Evolutionary conservation across 2,329 filamentous ascomycete genomes (phyloP), one percentile per base, ranked within the genome.

Genomic region (Elsinoe ampelina): DNA sequence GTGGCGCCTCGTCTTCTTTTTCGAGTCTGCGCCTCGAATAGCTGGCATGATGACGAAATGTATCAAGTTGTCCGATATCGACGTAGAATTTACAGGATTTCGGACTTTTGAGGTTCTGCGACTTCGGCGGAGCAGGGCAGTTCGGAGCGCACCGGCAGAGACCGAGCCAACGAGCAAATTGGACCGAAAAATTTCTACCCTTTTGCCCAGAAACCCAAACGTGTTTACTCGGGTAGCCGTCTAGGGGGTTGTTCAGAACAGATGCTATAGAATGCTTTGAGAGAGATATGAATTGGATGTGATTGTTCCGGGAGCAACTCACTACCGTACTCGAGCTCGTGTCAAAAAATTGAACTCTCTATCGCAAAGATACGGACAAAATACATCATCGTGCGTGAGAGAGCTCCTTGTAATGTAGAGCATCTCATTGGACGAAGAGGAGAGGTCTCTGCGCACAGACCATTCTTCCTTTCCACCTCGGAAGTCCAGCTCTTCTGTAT

Each of bases 21-120:
- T 76, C 36, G 72, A 76, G 58, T 77, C 68, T 56, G 71, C 65
- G 62, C 75, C 75, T 57, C 75, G 70, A 60, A 77, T 77, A 59
- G 75, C 75, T 59, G 75, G 75, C 75, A 78, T 78, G 59, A 58
- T 68, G 66, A 39, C 34, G 10, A 34, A 39, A 2, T 52, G 35
- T 19, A 22, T 52, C 34, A 54, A 36, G 8, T 11, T 36, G 39
- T 19, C 54, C 54, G 54, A 56, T 56, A 56, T 56, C 54, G 54
- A 56, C 2, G 42, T 55, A 5, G 19, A 36, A 47, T 39, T 39
- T 47, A 26, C 19, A 35, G 30, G 13, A 10, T 35, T 45, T 39
- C 41, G 54, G 54, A 3, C 41, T 56, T 55, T 48, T 48, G 38
- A 45, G 13, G 38, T 39, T 48, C 54, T 35, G 41, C 54, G 54